Evolutionary conservation across 352 stramenopile species (phyloP).

Genomic region (Globisporangium viniferum): DNA sequence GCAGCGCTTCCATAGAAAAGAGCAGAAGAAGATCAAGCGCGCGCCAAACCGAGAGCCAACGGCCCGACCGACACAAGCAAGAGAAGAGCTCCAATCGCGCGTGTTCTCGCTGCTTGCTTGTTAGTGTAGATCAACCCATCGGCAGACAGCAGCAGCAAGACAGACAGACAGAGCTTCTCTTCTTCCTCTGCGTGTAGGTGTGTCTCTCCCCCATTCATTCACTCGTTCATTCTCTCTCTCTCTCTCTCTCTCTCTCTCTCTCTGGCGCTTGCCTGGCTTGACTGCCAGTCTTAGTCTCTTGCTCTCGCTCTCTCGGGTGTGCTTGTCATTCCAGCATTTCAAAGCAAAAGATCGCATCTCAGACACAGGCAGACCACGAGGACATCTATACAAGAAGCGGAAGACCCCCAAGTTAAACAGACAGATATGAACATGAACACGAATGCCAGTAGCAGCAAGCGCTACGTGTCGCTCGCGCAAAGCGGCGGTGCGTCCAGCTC

Average conservation of each 20-base stretch:
- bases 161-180: background rate
- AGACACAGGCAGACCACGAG: background rate
- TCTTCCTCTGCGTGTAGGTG: background rate
- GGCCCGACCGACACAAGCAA: background rate
- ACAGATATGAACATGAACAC: slow-evolving; percentile 1
- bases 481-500: background rate
- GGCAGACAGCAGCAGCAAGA: background rate
- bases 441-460: slow-evolving; percentile 3
- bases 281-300: slow-evolving; percentile 6
- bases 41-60: background rate
- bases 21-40: background rate
- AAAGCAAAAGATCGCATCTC: slow-evolving; percentile 6
- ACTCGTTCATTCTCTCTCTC: background rate
- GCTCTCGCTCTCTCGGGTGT: background rate
- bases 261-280: background rate
- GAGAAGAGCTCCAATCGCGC: background rate
- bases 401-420: background rate
- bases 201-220: background rate
- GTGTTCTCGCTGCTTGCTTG: background rate
- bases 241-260: background rate
- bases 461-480: background rate
- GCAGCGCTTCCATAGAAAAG: background rate
- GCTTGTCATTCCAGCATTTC: background rate
- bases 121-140: background rate
- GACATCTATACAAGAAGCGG: background rate